Evolutionary conservation across 345 rosid genomes (phyloP), one percentile per base, ranked within the genome.

Genomic region (Excoecaria cochinchinensis): DNA sequence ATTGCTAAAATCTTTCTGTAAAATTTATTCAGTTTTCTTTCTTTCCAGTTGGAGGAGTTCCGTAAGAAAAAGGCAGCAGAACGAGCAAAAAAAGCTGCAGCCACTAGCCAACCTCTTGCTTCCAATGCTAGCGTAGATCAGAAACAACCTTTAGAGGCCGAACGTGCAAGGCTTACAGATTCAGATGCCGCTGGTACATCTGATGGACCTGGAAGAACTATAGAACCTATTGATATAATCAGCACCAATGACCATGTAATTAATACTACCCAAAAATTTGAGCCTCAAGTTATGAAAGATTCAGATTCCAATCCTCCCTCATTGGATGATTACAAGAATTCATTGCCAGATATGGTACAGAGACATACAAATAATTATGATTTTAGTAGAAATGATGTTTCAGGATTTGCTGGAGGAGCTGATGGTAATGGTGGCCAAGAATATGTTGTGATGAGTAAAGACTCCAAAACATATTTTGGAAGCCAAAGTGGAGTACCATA

Each of bases 21-120:
- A 42, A 3, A 14, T n/a, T n/a, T n/a, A 24, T 17, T 42, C 40
- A 16, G 16, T 25, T 31, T 48, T 47, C 15, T 25, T 16, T 65
- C 70, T 16, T 60, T 17, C 15, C 85, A 96, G 99, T 87, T 96
- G 79, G 99, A 96, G 85, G 97, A 92, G 86, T 96, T 96, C 59
- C 95, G 99, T 21, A 96, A 90, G 91, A 90, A 88, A 86, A 96
- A 92, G 75, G 99, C 97, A 68, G 95, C 96, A 38, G 99, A 91
- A 50, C 81, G 84, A 78, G 92, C 95, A 24, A 93, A 88, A 82
- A 93, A 92, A 82, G 83, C 86, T 39, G 73, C 86, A 46, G 69
- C 85, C 62, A 79, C 48, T 65, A 79, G 69, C 76, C 90, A 78
- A 63, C 62, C 82, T 81, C 52, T 75, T 44, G 72, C 71, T 87